Conservation (phyloP, 2,329 filamentous ascomycete species). For the Sphaceloma murrayae region DNA sequence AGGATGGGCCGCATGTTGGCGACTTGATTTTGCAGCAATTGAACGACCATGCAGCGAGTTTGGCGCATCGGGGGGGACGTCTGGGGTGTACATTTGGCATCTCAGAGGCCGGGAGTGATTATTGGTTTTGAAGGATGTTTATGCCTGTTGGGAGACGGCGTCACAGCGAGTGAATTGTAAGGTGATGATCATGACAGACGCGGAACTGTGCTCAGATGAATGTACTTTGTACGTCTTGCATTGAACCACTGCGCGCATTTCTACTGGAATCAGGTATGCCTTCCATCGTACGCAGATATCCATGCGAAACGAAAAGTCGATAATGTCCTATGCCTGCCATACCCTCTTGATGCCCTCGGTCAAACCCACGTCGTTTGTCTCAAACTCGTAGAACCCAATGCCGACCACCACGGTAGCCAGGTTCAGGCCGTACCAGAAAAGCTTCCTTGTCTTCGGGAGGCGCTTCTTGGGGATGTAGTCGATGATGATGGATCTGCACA, state of each 20-base stretch:
- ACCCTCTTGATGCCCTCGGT: conserved; percentile 81
- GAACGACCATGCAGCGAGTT: conserved; percentile 47
- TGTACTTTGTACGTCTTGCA: not conserved
- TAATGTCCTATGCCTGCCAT: conserved; percentile 61
- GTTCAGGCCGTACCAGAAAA: conserved; percentile 71
- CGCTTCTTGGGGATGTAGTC: conserved; percentile 77
- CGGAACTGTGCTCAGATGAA: not conserved
- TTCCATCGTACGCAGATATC: no score
- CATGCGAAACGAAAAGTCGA: not conserved
- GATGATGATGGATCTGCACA: conserved; percentile 57
- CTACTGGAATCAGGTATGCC: no score
- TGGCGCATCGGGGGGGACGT: conserved; percentile 38
- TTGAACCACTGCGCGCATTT: no score
- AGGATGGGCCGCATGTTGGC: conserved; percentile 55
- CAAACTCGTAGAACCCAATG: conserved; percentile 91
- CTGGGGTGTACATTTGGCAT: conserved; percentile 75
- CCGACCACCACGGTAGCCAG: conserved; percentile 69
- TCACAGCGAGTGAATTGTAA: no score
- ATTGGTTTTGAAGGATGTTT: conserved; percentile 43
- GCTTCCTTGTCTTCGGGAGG: conserved; percentile 56
- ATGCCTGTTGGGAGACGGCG: no score
- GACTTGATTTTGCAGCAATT: conserved; percentile 65
- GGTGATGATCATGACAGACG: no score
- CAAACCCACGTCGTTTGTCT: conserved; percentile 94
- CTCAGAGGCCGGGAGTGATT: conserved; percentile 54